Base-by-base conservation (phyloP, 257 asterid genomes). In the Ophiorrhiza pumila region DNA sequence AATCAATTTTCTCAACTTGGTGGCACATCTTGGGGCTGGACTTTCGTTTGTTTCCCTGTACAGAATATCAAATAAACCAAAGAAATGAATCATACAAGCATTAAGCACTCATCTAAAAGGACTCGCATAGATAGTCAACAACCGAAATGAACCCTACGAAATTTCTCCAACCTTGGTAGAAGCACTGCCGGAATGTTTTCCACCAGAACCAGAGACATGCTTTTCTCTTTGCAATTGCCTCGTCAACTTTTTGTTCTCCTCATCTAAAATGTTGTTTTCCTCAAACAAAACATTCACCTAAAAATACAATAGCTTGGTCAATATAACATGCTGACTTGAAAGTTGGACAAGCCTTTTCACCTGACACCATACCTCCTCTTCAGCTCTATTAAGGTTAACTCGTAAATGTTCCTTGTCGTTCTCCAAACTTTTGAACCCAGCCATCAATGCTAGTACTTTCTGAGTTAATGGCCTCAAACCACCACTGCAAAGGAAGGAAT, bases 11-110 rank as follows among this genome's bases (percentile, higher is more conserved):
- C 87, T 87, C 97, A 11, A 79, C 79, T 18, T 87, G 84, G 69
- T 87, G 79, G 82, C 87, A 74, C 79, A 58, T 69, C 87, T 77
- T 87, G 52, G 85, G 81, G 80, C 94, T 84, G 14, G 87, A 89
- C 84, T 91, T 93, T 65, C 96, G 80, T 71, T 93, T 85, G 76
- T 71, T 91, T 15, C 97, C 88, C 93, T 93, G 78, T 68, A 82
- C 37, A 65, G 42, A 57, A 46, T n/a, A n/a, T 41, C 46, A 78
- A 71, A 49, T 31, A 49, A 45, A 41, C 39, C 41, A 70, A 32
- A 37, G 57, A 23, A 49, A 73, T 74, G 22, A 1, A n/a, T 71
- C 58, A 64, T 23, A n/a, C n/a, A n/a, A n/a, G n/a, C n/a, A n/a
- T n/a, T 25, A 60, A 39, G 69, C 34, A 69, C 52, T 35, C 37